These are phyloP conservation scores for Thuja plicata DNA, from an alignment of 83 land plant species.

Conservation along the genomic window DNA sequence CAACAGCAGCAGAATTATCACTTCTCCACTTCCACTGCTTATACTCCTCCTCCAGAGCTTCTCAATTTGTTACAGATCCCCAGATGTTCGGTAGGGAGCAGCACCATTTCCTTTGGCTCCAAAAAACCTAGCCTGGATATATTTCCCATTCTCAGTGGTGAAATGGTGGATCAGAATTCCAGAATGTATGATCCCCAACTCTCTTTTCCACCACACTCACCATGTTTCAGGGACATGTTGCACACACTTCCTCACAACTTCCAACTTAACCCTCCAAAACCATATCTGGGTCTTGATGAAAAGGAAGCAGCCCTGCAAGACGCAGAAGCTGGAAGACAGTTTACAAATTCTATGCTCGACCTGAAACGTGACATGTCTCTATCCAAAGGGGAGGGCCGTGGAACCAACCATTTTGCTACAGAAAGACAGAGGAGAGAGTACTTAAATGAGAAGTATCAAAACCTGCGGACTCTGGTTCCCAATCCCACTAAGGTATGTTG, in stretches of 20 bases:
- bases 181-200: conserved; percentile 33
- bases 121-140: not conserved
- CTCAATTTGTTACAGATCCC: conserved; percentile 79
- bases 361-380: conserved; percentile 34
- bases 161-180: not conserved
- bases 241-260: conserved; percentile 45
- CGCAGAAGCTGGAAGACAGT: conserved; percentile 25
- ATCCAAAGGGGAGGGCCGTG: conserved; percentile 33
- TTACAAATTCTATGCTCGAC: conserved; percentile 40
- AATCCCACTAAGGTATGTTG: conserved; percentile 74
- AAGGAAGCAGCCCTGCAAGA: conserved; percentile 34
- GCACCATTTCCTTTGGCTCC: conserved; percentile 13
- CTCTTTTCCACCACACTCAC: conserved; percentile 49
- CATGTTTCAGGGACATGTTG: conserved; percentile 43
- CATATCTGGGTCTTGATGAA: conserved; percentile 35
- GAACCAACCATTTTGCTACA: conserved; percentile 57
- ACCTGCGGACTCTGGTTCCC: conserved; percentile 59
- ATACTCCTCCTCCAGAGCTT: conserved; percentile 53
- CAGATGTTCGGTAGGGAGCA: conserved; percentile 19
- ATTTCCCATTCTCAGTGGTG: not conserved
- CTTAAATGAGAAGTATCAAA: conserved; percentile 59
- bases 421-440: conserved; percentile 72
- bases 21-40: not conserved
- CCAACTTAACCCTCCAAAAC: conserved; percentile 8
- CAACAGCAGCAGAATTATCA: conserved; percentile 28